phyloP scores from a whole-genome alignment of 108 stramenopile genomes.

The Schizochytrium sp. region DNA sequence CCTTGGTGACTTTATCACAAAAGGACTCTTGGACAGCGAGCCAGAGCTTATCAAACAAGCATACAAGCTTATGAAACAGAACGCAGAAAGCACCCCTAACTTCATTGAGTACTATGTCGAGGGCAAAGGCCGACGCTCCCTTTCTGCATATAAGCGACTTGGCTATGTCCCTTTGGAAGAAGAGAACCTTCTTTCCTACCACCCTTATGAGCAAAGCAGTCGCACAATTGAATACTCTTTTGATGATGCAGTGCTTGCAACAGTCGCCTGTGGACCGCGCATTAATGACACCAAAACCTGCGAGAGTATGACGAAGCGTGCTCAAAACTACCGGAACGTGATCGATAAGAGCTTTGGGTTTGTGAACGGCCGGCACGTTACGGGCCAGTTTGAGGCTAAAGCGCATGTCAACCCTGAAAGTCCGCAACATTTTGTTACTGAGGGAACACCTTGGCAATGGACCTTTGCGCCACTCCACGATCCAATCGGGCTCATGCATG shows the following conservation, averaged over 20 bases:
- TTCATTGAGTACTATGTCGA: not conserved
- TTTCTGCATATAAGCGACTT: not conserved
- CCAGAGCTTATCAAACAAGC: not conserved
- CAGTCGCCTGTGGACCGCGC: not conserved
- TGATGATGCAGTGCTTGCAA: not conserved
- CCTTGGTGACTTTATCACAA: not conserved
- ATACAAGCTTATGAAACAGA: not conserved
- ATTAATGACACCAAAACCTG: not conserved
- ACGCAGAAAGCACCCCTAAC: not conserved
- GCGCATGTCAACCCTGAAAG: not conserved
- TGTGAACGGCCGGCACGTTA: not conserved
- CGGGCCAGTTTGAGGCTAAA: not conserved
- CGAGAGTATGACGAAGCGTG: not conserved
- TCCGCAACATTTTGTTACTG: not conserved
- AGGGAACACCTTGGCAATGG: not conserved
- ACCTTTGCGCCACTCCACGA: not conserved
- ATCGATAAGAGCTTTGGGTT: not conserved
- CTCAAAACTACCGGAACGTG: not conserved
- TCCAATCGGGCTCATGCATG: not conserved
- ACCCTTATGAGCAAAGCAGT: not conserved
- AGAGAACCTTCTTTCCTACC: not conserved
- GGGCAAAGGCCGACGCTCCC: not conserved
- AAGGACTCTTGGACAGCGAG: not conserved
- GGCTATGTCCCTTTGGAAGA: not conserved
- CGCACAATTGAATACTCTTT: not conserved